Evolutionary conservation across 768 basidiomycete genomes (phyloP).

Genomic region (Leucocoprinus birnbaumii): DNA sequence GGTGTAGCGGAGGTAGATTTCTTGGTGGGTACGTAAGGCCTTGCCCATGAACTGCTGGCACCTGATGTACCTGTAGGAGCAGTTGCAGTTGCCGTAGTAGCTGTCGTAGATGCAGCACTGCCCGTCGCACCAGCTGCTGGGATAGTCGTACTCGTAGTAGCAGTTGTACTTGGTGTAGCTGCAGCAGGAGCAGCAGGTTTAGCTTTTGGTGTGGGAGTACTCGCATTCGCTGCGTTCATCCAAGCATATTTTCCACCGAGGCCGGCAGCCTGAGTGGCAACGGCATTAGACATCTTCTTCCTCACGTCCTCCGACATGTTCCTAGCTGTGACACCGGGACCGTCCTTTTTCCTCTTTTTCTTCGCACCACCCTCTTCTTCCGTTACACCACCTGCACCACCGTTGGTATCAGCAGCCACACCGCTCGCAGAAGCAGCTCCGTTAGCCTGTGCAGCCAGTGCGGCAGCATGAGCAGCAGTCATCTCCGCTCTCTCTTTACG

Average conservation of each 20-base stretch:
- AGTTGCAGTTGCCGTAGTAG: conserved; percentile 24
- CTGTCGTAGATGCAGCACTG: conserved; percentile 20
- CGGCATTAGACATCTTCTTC: conserved; percentile 90
- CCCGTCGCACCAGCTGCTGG: conserved; percentile 24
- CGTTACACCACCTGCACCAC: conserved; percentile 22
- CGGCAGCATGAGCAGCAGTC: conserved; percentile 67
- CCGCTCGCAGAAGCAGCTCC: conserved; percentile 30
- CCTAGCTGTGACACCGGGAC: conserved; percentile 78
- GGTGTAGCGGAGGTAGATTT: background rate
- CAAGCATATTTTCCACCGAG: conserved; percentile 80
- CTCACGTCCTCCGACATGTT: conserved; percentile 91
- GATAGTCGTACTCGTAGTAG: conserved; percentile 5
- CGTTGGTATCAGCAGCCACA: conserved; percentile 21
- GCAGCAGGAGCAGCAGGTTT: conserved; percentile 25
- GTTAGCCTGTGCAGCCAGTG: conserved; percentile 54
- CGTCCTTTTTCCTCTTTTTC: conserved; percentile 84
- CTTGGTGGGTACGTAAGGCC: conserved; percentile 48
- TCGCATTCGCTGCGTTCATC: conserved; percentile 71
- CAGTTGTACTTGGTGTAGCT: conserved; percentile 28
- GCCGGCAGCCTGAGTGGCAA: conserved; percentile 87
- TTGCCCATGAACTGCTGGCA: conserved; percentile 47
- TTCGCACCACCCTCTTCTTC: conserved; percentile 48
- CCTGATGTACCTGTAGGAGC: conserved; percentile 22
- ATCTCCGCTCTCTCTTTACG: conserved; percentile 75
- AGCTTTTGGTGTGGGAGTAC: conserved; percentile 25